These are phyloP conservation scores for Tothia fuscella DNA, from an alignment of 2,329 filamentous ascomycete genomes.

Conservation along the genomic window DNA sequence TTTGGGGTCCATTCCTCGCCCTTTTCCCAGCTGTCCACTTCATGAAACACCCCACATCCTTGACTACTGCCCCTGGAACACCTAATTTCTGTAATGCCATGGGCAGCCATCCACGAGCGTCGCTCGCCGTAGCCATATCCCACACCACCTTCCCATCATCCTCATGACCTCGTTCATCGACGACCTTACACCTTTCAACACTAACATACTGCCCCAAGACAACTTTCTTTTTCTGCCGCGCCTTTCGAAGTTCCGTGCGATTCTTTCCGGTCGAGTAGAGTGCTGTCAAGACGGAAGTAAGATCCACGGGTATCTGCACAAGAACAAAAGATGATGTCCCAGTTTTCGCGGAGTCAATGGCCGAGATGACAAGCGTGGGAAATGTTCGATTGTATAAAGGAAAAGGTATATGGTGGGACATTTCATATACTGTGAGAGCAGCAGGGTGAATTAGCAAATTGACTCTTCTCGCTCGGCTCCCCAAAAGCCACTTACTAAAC, in stretches of 20 bases:
- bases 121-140: slow-evolving; percentile 66
- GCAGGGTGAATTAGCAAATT: slow-evolving; percentile 11
- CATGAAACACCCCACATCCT: slow-evolving; percentile 60
- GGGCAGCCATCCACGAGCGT: slow-evolving; percentile 57
- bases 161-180: slow-evolving; percentile 23
- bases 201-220: slow-evolving; percentile 52
- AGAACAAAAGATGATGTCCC: slow-evolving; percentile 19
- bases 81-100: slow-evolving; percentile 53
- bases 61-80: slow-evolving; percentile 50
- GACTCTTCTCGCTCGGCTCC: neutral
- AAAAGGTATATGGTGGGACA: slow-evolving; percentile 50
- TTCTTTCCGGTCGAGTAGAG: slow-evolving; percentile 21
- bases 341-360: slow-evolving; percentile 10
- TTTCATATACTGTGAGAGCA: slow-evolving; percentile 50
- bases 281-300: slow-evolving; percentile 21
- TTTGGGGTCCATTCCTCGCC: too few relatives aligned
- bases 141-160: slow-evolving; percentile 44
- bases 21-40: too few relatives aligned
- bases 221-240: slow-evolving; percentile 32
- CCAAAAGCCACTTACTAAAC: slow-evolving; percentile 26
- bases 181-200: slow-evolving; percentile 46
- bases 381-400: slow-evolving; percentile 55
- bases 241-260: slow-evolving; percentile 18
- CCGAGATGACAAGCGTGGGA: slow-evolving; percentile 43
- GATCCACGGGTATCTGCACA: slow-evolving; percentile 27